phyloP scores from a whole-genome alignment of 441 rosid species.

The Daphne laureola region DNA sequence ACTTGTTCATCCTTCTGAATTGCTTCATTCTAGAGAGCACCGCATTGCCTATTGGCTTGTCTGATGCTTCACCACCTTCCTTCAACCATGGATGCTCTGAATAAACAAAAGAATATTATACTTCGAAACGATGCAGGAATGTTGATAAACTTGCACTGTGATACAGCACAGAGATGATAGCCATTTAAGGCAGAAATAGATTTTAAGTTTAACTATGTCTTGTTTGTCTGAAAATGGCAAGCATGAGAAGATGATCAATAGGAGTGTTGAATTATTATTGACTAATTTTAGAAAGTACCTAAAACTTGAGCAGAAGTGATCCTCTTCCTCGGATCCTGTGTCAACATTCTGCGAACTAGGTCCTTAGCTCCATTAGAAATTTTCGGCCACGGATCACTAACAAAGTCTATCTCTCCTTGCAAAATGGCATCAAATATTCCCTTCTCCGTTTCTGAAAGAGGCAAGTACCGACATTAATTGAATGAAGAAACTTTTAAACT shows the following conservation, averaged over 20 bases:
- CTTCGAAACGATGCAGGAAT: neutral
- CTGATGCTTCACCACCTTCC: constrained; percentile 41
- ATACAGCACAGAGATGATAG: no score
- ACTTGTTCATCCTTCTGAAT: constrained; percentile 48
- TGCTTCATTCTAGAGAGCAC: constrained; percentile 54
- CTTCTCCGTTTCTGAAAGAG: constrained; percentile 50
- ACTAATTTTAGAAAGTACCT: constrained; percentile 25
- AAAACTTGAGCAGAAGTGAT: constrained; percentile 58
- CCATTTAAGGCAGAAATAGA: no score
- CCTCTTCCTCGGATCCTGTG: constrained; percentile 51
- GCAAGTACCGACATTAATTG: neutral
- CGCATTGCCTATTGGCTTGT: constrained; percentile 41
- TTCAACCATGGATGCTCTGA: constrained; percentile 41
- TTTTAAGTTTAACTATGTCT: no score
- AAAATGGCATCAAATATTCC: constrained; percentile 69
- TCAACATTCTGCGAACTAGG: constrained; percentile 55
- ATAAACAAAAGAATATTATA: neutral
- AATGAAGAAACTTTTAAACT: neutral
- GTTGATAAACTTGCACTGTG: no score
- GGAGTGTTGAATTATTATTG: neutral
- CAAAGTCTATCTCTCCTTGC: constrained; percentile 65
- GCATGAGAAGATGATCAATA: no score
- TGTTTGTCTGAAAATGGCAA: no score
- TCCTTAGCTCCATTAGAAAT: constrained; percentile 68
- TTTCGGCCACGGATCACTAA: constrained; percentile 57